Evolutionary conservation across 108 stramenopile genomes (phyloP).

Genomic region (Pseudonitzschia pungens): DNA sequence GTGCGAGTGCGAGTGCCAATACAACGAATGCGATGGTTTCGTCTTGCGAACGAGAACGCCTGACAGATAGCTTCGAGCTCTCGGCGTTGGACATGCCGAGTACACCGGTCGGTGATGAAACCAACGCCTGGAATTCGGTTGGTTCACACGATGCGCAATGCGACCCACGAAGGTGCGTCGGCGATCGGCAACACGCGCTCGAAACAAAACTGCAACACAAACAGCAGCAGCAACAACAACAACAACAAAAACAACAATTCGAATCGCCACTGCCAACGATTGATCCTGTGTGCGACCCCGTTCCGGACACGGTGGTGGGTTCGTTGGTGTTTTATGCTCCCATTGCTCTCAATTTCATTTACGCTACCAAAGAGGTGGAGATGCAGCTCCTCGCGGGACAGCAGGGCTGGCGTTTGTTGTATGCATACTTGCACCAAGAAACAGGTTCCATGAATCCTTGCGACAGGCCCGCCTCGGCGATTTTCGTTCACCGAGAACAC

Average conservation of each 20-base stretch:
- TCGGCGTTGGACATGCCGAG: slow-evolving; percentile 31
- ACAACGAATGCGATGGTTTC: no score
- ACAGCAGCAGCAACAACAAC: not conserved
- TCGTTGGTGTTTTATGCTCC: slow-evolving; percentile 86
- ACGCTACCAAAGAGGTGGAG: slow-evolving; percentile 84
- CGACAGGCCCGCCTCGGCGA: slow-evolving; percentile 72
- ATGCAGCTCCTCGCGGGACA: slow-evolving; percentile 91
- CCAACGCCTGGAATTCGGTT: slow-evolving; percentile 33
- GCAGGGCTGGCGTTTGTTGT: slow-evolving; percentile 85
- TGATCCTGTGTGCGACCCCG: slow-evolving; percentile 67
- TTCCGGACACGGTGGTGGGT: slow-evolving; percentile 55
- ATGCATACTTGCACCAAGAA: slow-evolving; percentile 76
- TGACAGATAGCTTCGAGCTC: slow-evolving; percentile 24
- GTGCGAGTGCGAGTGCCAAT: no score
- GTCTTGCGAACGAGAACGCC: no score
- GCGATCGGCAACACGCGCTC: no score
- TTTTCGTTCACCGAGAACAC: slow-evolving; percentile 71
- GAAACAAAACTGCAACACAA: no score
- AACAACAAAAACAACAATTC: not conserved
- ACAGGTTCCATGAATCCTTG: slow-evolving; percentile 24
- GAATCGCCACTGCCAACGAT: slow-evolving; percentile 21
- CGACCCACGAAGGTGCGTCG: no score
- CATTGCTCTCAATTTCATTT: slow-evolving; percentile 89
- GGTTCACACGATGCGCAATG: not conserved
- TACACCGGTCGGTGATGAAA: slow-evolving; percentile 30